Conservation (phyloP, 495 filamentous ascomycete species). For the Coniosporium apollinis region DNA sequence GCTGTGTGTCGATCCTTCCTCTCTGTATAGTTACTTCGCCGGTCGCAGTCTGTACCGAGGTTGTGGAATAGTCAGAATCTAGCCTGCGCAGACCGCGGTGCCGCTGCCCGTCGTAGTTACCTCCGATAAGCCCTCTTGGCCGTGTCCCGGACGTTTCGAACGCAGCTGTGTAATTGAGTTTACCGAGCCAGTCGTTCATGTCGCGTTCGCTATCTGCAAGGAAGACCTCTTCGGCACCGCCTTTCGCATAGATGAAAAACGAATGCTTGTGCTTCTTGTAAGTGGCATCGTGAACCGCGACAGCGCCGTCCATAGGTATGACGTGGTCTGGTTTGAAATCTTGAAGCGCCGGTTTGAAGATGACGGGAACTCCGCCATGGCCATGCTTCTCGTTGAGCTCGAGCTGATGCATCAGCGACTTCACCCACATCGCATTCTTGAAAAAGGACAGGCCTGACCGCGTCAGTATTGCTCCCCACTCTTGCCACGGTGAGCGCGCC, state of each 20-base stretch:
- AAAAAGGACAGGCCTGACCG: constrained; percentile 95
- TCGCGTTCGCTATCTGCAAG: constrained; percentile 76
- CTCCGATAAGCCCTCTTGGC: constrained; percentile 71
- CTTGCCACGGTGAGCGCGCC: constrained; percentile 89
- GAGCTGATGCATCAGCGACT: constrained; percentile 70
- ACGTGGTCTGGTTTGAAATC: constrained; percentile 85
- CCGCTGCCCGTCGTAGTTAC: constrained; percentile 68
- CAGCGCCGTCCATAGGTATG: constrained; percentile 82
- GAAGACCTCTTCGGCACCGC: constrained; percentile 78
- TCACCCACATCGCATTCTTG: constrained; percentile 82
- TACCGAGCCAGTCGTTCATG: constrained; percentile 94
- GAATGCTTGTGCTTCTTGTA: constrained; percentile 97
- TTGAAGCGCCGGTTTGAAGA: constrained; percentile 76
- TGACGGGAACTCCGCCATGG: constrained; percentile 48
- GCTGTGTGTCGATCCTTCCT: constrained; percentile 57
- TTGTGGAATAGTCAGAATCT: constrained; percentile 36
- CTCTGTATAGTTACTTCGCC: constrained; percentile 52
- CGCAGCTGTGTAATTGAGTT: constrained; percentile 89
- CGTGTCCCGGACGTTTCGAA: constrained; percentile 86
- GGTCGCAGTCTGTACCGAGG: constrained; percentile 47
- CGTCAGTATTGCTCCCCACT: constrained; percentile 93
- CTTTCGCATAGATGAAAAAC: constrained; percentile 78
- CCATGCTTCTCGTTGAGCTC: constrained; percentile 59
- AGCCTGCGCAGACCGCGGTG: constrained; percentile 55
- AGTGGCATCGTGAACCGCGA: constrained; percentile 65